These are phyloP conservation scores for Zygosaccharomyces pseudobailii DNA, from an alignment of 1,139 yeast genomes.

Conservation along the genomic window DNA sequence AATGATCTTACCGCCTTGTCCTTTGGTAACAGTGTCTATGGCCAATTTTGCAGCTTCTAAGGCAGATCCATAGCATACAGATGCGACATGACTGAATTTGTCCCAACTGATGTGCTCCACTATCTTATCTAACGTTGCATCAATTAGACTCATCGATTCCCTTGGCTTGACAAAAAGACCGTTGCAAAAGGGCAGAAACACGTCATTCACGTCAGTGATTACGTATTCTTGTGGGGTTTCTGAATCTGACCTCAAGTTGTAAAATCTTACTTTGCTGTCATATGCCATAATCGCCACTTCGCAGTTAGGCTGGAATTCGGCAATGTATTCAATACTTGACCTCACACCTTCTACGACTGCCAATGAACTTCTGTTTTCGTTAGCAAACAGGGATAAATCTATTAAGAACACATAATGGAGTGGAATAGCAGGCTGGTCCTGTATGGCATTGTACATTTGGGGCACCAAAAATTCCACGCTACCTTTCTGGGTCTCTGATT, in stretches of 20 bases:
- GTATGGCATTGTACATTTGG: slow-evolving; percentile 55
- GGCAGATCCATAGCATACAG: slow-evolving; percentile 79
- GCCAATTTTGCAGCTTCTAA: slow-evolving; percentile 63
- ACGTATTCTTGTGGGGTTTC: slow-evolving; percentile 63
- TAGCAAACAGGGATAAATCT: slow-evolving; percentile 66
- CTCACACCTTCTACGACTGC: slow-evolving; percentile 73
- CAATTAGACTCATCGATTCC: slow-evolving; percentile 59
- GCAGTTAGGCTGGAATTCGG: slow-evolving; percentile 38
- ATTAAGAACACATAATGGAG: slow-evolving; percentile 73
- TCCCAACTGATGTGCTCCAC: slow-evolving; percentile 45
- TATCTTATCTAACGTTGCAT: slow-evolving; percentile 60
- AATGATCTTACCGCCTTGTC: slow-evolving; percentile 75
- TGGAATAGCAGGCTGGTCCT: slow-evolving; percentile 40
- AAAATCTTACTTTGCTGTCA: slow-evolving; percentile 71
- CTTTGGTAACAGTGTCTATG: slow-evolving; percentile 49
- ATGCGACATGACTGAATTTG: slow-evolving; percentile 48
- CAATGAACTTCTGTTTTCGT: slow-evolving; percentile 50
- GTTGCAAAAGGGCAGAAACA: slow-evolving; percentile 71
- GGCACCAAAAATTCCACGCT: slow-evolving; percentile 86
- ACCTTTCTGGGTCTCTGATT: slow-evolving; percentile 79
- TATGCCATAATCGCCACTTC: slow-evolving; percentile 70
- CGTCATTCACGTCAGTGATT: slow-evolving; percentile 70
- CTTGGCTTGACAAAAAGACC: slow-evolving; percentile 81
- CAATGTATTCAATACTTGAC: slow-evolving; percentile 35
- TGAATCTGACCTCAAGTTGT: slow-evolving; percentile 54